Evolutionary conservation across 1,284 basidiomycete species (phyloP), one percentile per base, ranked within the genome.

Genomic region (Boletus semigastroideus): DNA sequence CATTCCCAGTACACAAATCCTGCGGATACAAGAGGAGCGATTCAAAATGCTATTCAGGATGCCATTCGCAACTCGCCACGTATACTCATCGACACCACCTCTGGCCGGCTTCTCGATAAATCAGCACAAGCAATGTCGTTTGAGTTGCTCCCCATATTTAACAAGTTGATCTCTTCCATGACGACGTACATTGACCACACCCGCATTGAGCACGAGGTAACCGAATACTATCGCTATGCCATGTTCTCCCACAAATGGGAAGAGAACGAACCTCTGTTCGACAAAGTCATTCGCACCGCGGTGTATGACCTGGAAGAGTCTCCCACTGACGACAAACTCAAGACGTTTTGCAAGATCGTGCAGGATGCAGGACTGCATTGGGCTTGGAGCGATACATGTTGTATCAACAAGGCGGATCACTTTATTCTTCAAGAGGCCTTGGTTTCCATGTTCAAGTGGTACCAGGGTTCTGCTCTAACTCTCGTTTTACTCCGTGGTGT

Each of bases 211-310:
- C 36, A 12, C 4, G 27, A 40, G 10, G 37, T 47, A 1, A 17
- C 5, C 4, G 37, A 40, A 10, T 39, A 47, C 19, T 47, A 20
- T 19, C 27, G 37, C 11, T 47, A 39, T 13, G 46, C 28, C 3
- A 47, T 16, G 17, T 27, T 47, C 16, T 47, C 46, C 9, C 37
- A 47, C 43, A 45, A 34, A 16, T 45, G 43, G 46, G 37, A 41
- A 17, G 27, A 47, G 1, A 17, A 31, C 28, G 37, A 47, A 13
- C 46, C 37, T 9, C 20, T n/a, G 20, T 44, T 44, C 14, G 20
- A 44, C 3, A 3, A 33, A 16, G 43, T 34, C 20, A 8, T 44
- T 3, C 43, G 7, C 14, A 25, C 25, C 5, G 11, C 12, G 7
- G 43, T 44, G 14, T 34, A 44, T 25, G 16, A 34, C 4, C 43